Conservation (phyloP, 2,329 filamentous ascomycete genomes). For the Neonectria neomacrospora region DNA sequence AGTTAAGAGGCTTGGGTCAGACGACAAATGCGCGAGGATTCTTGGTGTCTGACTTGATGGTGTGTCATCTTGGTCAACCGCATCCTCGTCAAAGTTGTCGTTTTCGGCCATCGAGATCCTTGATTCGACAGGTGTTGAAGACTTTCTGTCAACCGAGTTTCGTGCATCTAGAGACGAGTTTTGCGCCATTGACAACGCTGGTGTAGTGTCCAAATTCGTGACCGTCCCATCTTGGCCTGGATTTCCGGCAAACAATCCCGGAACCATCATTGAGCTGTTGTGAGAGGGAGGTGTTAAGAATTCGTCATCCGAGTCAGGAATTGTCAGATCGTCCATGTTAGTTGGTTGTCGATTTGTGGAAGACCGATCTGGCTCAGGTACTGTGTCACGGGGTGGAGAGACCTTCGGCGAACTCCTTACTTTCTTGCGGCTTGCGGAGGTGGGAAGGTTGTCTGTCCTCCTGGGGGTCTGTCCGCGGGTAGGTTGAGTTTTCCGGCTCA, state of each 20-base stretch:
- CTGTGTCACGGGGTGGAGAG: conserved; percentile 17
- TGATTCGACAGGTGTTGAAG: background rate
- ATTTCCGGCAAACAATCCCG: conserved; percentile 16
- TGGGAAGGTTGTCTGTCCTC: conserved; percentile 14
- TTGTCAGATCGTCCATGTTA: conserved; percentile 52
- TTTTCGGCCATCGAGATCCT: background rate
- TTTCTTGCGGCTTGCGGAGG: conserved; percentile 21
- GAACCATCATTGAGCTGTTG: conserved; percentile 31
- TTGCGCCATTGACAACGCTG: background rate
- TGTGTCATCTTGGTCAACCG: conserved; percentile 7
- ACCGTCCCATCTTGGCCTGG: background rate
- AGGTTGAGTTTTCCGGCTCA: conserved; percentile 27
- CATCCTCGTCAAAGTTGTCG: conserved; percentile 13
- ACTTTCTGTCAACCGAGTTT: conserved; percentile 24
- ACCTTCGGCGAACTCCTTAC: conserved; percentile 21
- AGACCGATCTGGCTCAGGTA: background rate
- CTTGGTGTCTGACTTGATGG: conserved; percentile 43
- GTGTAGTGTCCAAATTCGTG: background rate
- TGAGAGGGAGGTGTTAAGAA: conserved; percentile 53
- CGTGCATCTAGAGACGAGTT: background rate
- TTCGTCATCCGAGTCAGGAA: conserved; percentile 69
- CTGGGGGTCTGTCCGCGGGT: conserved; percentile 22
- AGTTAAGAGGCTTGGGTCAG: conserved; percentile 48
- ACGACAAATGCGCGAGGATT: conserved; percentile 46
- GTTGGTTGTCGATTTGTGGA: conserved; percentile 16